Evolutionary conservation across 805 yeast genomes (phyloP).

Genomic region (Pichia cephalocereana): DNA sequence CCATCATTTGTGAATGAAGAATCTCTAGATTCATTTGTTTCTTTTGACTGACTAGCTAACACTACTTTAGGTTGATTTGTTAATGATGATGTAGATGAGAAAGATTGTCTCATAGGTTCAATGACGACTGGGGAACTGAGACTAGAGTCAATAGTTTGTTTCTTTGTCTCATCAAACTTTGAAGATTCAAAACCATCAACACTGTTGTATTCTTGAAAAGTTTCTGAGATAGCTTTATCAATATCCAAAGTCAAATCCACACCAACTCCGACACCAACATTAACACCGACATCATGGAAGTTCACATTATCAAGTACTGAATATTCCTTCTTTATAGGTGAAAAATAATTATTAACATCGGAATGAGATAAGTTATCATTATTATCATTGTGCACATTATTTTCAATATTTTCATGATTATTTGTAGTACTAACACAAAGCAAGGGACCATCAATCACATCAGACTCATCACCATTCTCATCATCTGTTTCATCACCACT

Average conservation of each 20-base stretch:
- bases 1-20: background rate
- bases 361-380: background rate
- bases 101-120: background rate
- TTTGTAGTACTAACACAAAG: background rate
- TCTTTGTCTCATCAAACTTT: background rate
- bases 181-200: background rate
- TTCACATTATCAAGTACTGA: too few relatives aligned
- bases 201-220: background rate
- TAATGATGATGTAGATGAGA: background rate
- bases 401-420: background rate
- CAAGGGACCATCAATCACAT: slow-evolving; percentile 6
- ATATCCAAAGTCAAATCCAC: background rate
- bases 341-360: background rate
- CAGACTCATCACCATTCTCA: background rate
- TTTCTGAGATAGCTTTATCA: slow-evolving; percentile 2
- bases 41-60: background rate
- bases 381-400: background rate
- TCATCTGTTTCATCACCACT: background rate
- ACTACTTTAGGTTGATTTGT: background rate
- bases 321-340: too few relatives aligned
- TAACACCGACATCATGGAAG: background rate
- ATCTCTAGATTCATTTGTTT: background rate
- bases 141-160: background rate
- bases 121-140: background rate
- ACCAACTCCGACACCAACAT: slow-evolving; percentile 1